phyloP scores from a whole-genome alignment of 2,329 filamentous ascomycete genomes.

The Colletotrichum scovillei region DNA sequence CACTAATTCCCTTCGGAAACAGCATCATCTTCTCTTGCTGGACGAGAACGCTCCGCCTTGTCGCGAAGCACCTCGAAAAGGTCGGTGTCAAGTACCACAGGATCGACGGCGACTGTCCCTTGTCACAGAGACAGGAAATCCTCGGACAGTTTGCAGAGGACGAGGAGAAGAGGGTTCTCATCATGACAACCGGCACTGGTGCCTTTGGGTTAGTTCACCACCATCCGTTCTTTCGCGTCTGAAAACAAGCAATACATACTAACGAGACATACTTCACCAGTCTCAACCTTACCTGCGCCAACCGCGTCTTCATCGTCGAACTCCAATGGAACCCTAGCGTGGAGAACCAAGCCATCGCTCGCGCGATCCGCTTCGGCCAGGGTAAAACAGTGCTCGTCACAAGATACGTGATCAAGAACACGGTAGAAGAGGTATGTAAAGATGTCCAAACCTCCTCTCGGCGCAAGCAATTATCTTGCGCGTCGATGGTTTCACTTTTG shows the following conservation, averaged over 20 bases:
- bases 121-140: conserved; percentile 48
- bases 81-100: conserved; percentile 46
- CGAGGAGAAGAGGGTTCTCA: conserved; percentile 48
- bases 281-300: conserved; percentile 60
- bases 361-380: conserved; percentile 60
- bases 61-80: conserved; percentile 44
- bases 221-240: not conserved
- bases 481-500: not conserved
- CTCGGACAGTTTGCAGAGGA: conserved; percentile 50
- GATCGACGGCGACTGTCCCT: conserved; percentile 56
- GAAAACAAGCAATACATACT: not conserved
- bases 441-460: not conserved
- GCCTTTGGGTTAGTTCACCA: conserved; percentile 56
- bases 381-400: conserved; percentile 53
- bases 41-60: conserved; percentile 54
- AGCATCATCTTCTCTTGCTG: conserved; percentile 61
- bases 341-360: conserved; percentile 62
- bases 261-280: conserved; percentile 38
- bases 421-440: conserved; percentile 54
- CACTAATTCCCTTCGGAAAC: not conserved
- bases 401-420: conserved; percentile 55
- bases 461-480: not conserved
- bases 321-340: conserved; percentile 66
- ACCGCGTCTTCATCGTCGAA: conserved; percentile 62
- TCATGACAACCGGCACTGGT: conserved; percentile 65